Conservation (phyloP, 176 grass and related monocot species). For the Eremochloa ophiuroides region DNA sequence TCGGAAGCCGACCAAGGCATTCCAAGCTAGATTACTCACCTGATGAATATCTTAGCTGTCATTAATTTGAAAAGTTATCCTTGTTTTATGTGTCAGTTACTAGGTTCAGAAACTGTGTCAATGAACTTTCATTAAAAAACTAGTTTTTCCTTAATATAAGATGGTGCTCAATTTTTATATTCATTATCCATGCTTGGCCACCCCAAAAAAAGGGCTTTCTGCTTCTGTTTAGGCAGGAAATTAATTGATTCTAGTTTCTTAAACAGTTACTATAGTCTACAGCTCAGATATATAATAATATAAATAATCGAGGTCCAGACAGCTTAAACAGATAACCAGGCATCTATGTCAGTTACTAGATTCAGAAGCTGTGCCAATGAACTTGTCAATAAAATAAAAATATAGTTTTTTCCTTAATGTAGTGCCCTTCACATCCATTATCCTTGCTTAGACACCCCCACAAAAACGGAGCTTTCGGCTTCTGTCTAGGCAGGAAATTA, state of each 20-base stretch:
- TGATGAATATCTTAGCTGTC: neutral
- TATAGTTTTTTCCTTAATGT: neutral
- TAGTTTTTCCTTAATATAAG: neutral
- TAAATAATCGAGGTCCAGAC: neutral
- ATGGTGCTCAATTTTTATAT: neutral
- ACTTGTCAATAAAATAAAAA: constrained; percentile 9
- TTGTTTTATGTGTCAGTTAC: neutral
- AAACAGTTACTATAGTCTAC: neutral
- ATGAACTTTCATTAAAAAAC: neutral
- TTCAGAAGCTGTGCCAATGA: constrained; percentile 5
- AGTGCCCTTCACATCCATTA: neutral
- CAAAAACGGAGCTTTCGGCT: neutral
- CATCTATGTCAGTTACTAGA: neutral
- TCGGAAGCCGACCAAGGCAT: neutral
- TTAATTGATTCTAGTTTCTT: neutral
- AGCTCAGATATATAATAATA: neutral
- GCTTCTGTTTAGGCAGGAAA: neutral
- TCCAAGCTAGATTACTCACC: neutral
- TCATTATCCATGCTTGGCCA: neutral
- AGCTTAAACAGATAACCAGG: neutral
- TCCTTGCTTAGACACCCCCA: neutral
- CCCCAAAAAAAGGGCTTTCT: neutral
- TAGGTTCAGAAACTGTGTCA: neutral
- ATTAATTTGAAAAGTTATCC: constrained; percentile 7
- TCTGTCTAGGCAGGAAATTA: neutral